Conservation (phyloP, 371 early-diverging fungal species). For the Phascolomyces articulosus region DNA sequence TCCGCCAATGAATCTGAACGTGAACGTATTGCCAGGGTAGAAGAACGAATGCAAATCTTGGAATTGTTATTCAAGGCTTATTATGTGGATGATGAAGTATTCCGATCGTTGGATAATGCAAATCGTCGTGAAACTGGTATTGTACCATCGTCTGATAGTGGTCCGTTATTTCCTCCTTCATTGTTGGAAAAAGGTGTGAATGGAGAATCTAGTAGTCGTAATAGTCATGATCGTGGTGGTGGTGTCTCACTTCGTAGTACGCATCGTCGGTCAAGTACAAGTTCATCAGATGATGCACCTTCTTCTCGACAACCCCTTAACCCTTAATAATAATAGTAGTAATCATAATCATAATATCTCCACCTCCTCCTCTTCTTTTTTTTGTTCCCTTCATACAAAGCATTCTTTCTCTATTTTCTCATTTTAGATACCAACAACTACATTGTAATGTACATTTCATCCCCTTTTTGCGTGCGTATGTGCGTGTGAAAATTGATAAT, state of each 20-base stretch:
- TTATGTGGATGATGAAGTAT: conserved; percentile 46
- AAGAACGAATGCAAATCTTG: conserved; percentile 37
- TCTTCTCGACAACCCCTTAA: conserved; percentile 1
- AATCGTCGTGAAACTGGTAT: conserved; percentile 9
- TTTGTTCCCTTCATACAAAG: too few species aligned
- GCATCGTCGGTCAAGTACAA: not conserved
- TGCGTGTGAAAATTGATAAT: too few species aligned
- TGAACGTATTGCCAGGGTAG: conserved; percentile 27
- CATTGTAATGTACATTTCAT: too few species aligned
- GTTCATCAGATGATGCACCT: not conserved
- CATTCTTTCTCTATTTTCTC: too few species aligned
- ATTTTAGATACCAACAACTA: too few species aligned
- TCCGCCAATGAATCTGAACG: conserved; percentile 19
- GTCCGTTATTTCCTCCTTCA: not conserved
- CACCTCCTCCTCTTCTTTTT: too few species aligned
- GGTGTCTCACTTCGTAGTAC: not conserved
- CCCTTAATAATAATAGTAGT: too few species aligned
- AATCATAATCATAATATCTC: too few species aligned
- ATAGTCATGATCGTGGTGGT: not conserved
- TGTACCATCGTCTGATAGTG: not conserved
- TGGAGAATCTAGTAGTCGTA: not conserved
- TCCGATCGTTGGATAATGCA: conserved; percentile 45
- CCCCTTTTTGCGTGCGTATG: too few species aligned
- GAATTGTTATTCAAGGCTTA: conserved; percentile 41
- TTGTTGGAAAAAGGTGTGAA: not conserved